Evolutionary conservation across 2,329 filamentous ascomycete genomes (phyloP).

Genomic region (Monilinia polystroma): DNA sequence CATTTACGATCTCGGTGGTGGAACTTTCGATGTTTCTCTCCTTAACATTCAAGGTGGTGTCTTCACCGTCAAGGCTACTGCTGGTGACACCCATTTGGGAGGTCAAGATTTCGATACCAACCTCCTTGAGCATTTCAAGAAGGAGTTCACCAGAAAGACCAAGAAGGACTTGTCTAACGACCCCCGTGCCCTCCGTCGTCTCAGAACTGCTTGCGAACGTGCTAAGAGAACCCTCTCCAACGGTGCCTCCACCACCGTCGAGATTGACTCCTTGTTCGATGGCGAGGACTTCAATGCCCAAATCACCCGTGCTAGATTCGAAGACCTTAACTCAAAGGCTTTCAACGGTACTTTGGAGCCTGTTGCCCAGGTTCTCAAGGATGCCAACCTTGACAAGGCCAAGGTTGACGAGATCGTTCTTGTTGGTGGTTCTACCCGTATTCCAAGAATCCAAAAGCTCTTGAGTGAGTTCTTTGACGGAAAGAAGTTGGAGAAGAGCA

Average conservation of each 20-base stretch:
- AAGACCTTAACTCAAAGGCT: conserved; percentile 95
- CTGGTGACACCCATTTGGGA: conserved; percentile 95
- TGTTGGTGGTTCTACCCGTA: conserved; percentile 98
- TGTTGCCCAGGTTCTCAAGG: conserved; percentile 95
- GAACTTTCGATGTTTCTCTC: conserved; percentile 99
- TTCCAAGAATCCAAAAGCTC: conserved; percentile 98
- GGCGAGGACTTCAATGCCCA: conserved; percentile 96
- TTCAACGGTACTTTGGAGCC: conserved; percentile 93
- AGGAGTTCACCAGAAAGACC: conserved; percentile 82
- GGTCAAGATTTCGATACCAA: conserved; percentile 96
- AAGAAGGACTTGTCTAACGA: conserved; percentile 80
- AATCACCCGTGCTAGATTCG: conserved; percentile 98
- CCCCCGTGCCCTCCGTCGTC: conserved; percentile 88
- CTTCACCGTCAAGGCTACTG: conserved; percentile 98
- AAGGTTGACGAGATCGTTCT: conserved; percentile 98
- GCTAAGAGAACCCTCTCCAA: conserved; percentile 98
- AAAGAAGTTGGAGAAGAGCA: conserved; percentile 99
- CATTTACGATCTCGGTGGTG: conserved; percentile 99
- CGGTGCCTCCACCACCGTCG: conserved; percentile 94
- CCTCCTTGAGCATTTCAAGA: conserved; percentile 94
- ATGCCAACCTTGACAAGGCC: conserved; percentile 82
- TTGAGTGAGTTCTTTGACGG: conserved; percentile 98
- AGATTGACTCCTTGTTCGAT: conserved; percentile 98
- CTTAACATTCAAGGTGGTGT: conserved; percentile 99
- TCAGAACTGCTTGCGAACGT: conserved; percentile 97